These are phyloP conservation scores for Lyophyllum shimeji DNA, from an alignment of 768 basidiomycete species.

Conservation along the genomic window DNA sequence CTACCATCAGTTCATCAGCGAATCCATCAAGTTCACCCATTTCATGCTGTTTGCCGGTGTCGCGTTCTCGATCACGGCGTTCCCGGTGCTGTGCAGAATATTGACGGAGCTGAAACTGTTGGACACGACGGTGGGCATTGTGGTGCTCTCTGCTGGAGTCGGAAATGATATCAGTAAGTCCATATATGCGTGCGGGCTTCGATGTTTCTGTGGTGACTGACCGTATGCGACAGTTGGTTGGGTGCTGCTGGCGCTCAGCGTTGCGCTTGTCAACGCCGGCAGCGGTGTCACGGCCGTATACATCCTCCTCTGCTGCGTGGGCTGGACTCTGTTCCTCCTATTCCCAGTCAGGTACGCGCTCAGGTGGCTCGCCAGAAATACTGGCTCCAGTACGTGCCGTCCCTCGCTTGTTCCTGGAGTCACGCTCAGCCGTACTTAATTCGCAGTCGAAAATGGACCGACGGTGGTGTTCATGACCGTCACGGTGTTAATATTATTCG, in stretches of 20 bases:
- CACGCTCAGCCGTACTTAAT: background rate
- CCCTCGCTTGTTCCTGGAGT: background rate
- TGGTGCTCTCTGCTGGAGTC: conserved; percentile 91
- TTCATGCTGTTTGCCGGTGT: conserved; percentile 96
- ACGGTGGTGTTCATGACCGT: conserved; percentile 88
- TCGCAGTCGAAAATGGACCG: conserved; percentile 68
- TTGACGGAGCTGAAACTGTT: conserved; percentile 89
- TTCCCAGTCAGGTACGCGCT: conserved; percentile 64
- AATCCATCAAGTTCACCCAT: conserved; percentile 70
- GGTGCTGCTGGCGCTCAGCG: conserved; percentile 85
- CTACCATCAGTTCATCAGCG: conserved; percentile 73
- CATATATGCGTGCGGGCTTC: conserved; percentile 9
- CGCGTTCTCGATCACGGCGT: conserved; percentile 86
- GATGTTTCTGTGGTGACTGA: no score
- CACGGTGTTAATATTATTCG: conserved; percentile 79
- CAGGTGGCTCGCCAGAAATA: conserved; percentile 70
- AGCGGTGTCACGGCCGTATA: conserved; percentile 83
- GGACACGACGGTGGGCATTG: conserved; percentile 88
- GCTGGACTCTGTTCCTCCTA: conserved; percentile 76
- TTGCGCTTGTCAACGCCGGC: conserved; percentile 89
- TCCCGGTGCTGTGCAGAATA: conserved; percentile 85
- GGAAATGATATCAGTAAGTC: conserved; percentile 71
- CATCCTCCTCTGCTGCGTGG: conserved; percentile 78
- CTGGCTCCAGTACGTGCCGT: conserved; percentile 64
- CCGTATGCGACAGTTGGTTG: conserved; percentile 56